Evolutionary conservation across 192 early-diverging fungal genomes (phyloP).

Genomic region (Backusella parvicylindrica): DNA sequence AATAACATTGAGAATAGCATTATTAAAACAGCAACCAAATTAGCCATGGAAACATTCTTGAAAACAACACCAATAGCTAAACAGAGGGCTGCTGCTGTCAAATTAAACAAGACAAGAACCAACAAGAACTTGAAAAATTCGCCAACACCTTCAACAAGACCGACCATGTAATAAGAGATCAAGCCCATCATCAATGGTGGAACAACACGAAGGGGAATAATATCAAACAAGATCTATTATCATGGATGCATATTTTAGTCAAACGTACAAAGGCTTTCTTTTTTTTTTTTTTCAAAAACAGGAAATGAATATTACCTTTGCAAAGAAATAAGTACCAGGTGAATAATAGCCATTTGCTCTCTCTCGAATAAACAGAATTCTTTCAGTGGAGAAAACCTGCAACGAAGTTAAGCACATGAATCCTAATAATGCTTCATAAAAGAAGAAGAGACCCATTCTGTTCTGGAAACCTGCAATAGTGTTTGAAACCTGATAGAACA

Average conservation of each 20-base stretch:
- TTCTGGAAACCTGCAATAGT: conserved; percentile 60
- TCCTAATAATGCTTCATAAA: conserved; percentile 60
- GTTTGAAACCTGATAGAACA: conserved; percentile 62
- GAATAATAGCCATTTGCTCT: conserved; percentile 74
- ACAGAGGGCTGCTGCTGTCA: conserved; percentile 73
- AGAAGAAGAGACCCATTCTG: conserved; percentile 64
- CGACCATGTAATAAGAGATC: conserved; percentile 86
- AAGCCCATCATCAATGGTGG: conserved; percentile 78
- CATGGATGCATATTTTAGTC: neutral
- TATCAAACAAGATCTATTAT: conserved; percentile 50
- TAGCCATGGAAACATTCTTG: conserved; percentile 69
- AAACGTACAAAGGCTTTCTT: neutral
- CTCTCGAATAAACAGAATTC: conserved; percentile 68
- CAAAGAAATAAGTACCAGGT: conserved; percentile 61
- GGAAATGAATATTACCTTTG: conserved; percentile 46
- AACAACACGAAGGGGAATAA: conserved; percentile 74
- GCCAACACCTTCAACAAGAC: conserved; percentile 55
- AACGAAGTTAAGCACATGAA: conserved; percentile 63
- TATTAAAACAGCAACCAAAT: conserved; percentile 72
- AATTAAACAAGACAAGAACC: conserved; percentile 77
- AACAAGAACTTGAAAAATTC: conserved; percentile 73
- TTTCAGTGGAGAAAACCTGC: conserved; percentile 62
- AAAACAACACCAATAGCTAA: conserved; percentile 74
- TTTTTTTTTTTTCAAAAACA: neutral
- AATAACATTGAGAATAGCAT: conserved; percentile 89